Base-by-base conservation (phyloP, 441 rosid species). In the Adansonia grandidieri region DNA sequence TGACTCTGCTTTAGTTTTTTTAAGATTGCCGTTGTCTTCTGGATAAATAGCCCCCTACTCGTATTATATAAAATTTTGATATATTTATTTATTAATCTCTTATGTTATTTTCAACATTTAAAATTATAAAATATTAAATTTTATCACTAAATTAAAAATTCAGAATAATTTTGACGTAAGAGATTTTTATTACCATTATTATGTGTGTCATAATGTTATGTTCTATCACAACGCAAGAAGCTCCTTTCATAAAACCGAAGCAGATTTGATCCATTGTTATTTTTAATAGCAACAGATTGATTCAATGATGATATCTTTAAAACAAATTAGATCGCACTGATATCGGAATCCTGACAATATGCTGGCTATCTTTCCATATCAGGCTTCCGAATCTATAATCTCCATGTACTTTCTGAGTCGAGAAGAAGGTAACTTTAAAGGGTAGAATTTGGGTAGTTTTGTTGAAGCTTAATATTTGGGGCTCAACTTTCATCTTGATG, bases 371-470 rank as follows among this genome's bases (percentile, higher is more conserved):
- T 1, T 81, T 86, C 92, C 96, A 90, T 32, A 80, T 82, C 71
- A 91, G 79, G 83, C 92, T 90, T 54, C 95, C 93, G 54, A 91
- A 90, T n/a, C 62, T 81, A 51, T 78, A 87, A 2, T 84, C 83
- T 8, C 88, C 84, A 24, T 50, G 78, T 62, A 84, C 80, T 37
- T 77, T 79, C 14, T 53, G 71, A 2, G 5, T 63, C 5, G 85
- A 71, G 13, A 67, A 54, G 75, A 89, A 85, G 7, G 58, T 71
- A 2, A 87, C 87, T 15, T 71, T 53, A 66, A 85, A 88, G 24
- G 85, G 51, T 11, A 80, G 37, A 15, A 6, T 81, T 75, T 64
- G 82, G 63, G 20, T 44, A 3, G 67, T 51, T 0, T 73, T 51
- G 63, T 85, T 79, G 74, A 91, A 91, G 8, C 73, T 79, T 72